Conservation (phyloP, 805 yeast genomes). For the Candida nanaspora region DNA sequence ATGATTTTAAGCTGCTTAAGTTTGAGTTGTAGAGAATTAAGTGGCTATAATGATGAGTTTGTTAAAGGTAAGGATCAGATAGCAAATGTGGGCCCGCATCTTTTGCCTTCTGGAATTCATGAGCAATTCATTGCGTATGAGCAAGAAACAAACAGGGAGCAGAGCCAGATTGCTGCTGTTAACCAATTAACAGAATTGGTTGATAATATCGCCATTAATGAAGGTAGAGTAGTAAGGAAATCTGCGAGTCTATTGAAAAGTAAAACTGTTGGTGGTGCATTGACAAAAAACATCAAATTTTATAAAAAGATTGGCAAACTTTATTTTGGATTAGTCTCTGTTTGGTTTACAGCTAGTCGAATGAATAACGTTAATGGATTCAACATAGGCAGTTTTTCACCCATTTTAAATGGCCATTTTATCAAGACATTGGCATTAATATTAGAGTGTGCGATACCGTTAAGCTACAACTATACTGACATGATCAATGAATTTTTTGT, state of each 20-base stretch:
- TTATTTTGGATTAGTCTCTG: slow-evolving; percentile 47
- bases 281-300: slow-evolving; percentile 18
- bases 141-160: background rate
- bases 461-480: slow-evolving; percentile 39
- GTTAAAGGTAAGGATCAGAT: slow-evolving; percentile 28
- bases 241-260: slow-evolving; percentile 28
- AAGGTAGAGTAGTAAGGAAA: slow-evolving; percentile 36
- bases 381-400: slow-evolving; percentile 45
- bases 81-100: slow-evolving; percentile 19
- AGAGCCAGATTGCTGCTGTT: background rate
- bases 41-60: slow-evolving; percentile 53
- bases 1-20: slow-evolving; percentile 61
- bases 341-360: slow-evolving; percentile 34
- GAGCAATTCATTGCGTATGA: slow-evolving; percentile 27
- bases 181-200: slow-evolving; percentile 4
- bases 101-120: slow-evolving; percentile 43
- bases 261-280: slow-evolving; percentile 1
- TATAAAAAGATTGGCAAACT: slow-evolving; percentile 37
- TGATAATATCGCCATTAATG: slow-evolving; percentile 26
- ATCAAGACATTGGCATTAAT: slow-evolving; percentile 52
- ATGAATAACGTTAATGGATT: slow-evolving; percentile 35
- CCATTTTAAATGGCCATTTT: slow-evolving; percentile 49
- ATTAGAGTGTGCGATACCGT: slow-evolving; percentile 51
- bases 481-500: slow-evolving; percentile 50
- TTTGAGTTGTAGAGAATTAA: slow-evolving; percentile 64